phyloP scores from a whole-genome alignment of 495 filamentous ascomycete species.

The Gamarada debralockiae region DNA sequence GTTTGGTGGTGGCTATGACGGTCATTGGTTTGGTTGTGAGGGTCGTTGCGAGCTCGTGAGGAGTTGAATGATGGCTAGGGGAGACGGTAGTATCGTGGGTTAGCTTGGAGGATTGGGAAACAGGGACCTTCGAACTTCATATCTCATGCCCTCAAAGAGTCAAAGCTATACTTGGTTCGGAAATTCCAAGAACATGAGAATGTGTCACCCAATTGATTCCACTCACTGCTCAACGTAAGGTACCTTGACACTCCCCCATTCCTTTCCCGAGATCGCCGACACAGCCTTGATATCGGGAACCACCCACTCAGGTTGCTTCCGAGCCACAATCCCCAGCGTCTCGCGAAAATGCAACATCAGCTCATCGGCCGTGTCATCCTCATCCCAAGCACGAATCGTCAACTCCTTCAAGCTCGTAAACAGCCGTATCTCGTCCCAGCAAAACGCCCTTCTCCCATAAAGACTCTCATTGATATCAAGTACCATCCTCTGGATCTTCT shows the following conservation, averaged over 20 bases:
- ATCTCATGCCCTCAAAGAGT: too few relatives aligned
- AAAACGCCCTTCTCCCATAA: conserved; percentile 6
- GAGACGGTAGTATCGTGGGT: too few relatives aligned
- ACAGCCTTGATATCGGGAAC: conserved; percentile 2
- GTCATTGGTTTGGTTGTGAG: too few relatives aligned
- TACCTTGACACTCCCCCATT: neutral
- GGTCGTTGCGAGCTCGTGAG: too few relatives aligned
- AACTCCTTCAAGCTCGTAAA: conserved; percentile 11
- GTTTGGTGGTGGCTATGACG: too few relatives aligned
- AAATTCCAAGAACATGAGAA: too few relatives aligned
- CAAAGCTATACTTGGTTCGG: too few relatives aligned
- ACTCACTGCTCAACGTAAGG: too few relatives aligned
- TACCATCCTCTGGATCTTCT: conserved; percentile 5
- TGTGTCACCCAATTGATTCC: too few relatives aligned
- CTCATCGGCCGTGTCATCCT: neutral
- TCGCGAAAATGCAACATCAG: neutral
- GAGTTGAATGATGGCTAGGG: too few relatives aligned
- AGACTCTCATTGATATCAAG: conserved; percentile 3
- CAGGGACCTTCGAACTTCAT: too few relatives aligned
- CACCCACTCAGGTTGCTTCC: conserved; percentile 8
- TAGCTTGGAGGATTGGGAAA: too few relatives aligned
- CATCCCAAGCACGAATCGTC: conserved; percentile 7
- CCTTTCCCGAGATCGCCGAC: neutral
- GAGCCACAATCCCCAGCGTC: neutral
- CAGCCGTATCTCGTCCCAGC: conserved; percentile 15